These are phyloP conservation scores for Psilocybe azurescens DNA, from an alignment of 768 basidiomycete species.

Conservation along the genomic window DNA sequence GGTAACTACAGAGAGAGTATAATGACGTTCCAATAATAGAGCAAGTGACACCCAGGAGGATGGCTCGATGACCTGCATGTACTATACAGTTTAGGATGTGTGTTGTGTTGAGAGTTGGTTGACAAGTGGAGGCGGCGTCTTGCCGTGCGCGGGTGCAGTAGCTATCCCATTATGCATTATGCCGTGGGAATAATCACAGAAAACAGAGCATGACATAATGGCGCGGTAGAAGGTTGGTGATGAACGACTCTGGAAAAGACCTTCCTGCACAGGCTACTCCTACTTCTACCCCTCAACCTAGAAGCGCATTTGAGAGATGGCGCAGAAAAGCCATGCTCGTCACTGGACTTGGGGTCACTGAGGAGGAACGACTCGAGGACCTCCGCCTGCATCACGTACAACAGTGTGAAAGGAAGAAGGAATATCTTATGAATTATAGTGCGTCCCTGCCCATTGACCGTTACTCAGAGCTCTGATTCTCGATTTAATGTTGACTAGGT, in stretches of 20 bases:
- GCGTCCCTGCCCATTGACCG: constrained; percentile 33
- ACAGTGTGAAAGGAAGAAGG: constrained; percentile 73
- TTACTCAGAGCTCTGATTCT: not conserved
- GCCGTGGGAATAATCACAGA: constrained; percentile 22
- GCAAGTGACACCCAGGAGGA: not conserved
- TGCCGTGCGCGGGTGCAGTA: not conserved
- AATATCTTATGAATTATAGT: constrained; percentile 74
- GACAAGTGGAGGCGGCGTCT: not conserved
- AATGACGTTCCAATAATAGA: not conserved
- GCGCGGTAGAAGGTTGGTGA: constrained; percentile 20
- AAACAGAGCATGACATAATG: constrained; percentile 10
- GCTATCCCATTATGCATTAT: constrained; percentile 4
- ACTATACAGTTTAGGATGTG: not conserved
- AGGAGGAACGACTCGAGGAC: constrained; percentile 50
- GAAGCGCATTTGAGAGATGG: constrained; percentile 55
- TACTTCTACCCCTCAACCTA: constrained; percentile 14
- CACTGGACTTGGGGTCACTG: constrained; percentile 53
- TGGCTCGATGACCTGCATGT: constrained; percentile 3
- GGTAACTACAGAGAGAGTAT: not conserved
- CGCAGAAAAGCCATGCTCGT: constrained; percentile 49
- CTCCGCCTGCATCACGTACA: constrained; percentile 39
- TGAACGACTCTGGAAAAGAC: constrained; percentile 29
- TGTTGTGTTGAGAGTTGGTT: constrained; percentile 5
- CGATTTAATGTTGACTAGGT: constrained; percentile 49
- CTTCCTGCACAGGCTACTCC: constrained; percentile 24